Evolutionary conservation across 352 stramenopile genomes (phyloP), one percentile per base, ranked within the genome.

Genomic region (Phytophthora syringae): DNA sequence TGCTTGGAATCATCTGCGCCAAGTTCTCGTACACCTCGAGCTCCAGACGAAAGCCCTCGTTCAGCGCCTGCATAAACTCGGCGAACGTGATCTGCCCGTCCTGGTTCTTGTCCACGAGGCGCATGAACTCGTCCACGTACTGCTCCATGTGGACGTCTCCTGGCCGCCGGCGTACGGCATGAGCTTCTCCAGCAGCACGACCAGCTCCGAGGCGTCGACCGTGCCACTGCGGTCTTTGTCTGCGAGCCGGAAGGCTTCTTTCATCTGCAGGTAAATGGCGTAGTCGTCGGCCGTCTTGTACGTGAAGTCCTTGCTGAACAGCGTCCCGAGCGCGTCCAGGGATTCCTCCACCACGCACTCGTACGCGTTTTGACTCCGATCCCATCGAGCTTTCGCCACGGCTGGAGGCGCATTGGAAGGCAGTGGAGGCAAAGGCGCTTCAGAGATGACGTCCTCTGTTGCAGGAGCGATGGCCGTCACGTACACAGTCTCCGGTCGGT

Each of bases 91-190:
- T 72, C 53, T 84, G 78, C 27, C 81, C 85, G 57, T 88, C 79
- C 9, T 80, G 52, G 45, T 93, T 79, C 42, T 78, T 79, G 62
- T 93, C 85, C 39, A 92, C 85, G 6, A 91, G 59, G 6, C 60
- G 30, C 81, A 94, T 91, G 49, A 94, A 94, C 42, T 92, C 81
- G 5, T 82, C 81, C 13, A 94, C 81, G 22, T 94, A 94, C 39
- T 90, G 68, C 22, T 92, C 80, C 59, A 93, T 81, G 34, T 72
- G 70, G 9, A 79, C 70, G 22, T 77, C 72, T 7, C 78, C 9
- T 79, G 71, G 0, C 60, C 64, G 3, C 71, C 78, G n/a, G 70
- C 58, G 48, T 91, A 86, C 7, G 76, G 75, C 60, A 92, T 80
- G 11, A 92, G 56, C 45, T 85, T 88, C 56, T 94, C 80, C 0